A percentile compares a stretch with the other conserved stretches of the same genome.
Conservation (phyloP, 208 protist species). For the Crithidia brevicula region DNA sequence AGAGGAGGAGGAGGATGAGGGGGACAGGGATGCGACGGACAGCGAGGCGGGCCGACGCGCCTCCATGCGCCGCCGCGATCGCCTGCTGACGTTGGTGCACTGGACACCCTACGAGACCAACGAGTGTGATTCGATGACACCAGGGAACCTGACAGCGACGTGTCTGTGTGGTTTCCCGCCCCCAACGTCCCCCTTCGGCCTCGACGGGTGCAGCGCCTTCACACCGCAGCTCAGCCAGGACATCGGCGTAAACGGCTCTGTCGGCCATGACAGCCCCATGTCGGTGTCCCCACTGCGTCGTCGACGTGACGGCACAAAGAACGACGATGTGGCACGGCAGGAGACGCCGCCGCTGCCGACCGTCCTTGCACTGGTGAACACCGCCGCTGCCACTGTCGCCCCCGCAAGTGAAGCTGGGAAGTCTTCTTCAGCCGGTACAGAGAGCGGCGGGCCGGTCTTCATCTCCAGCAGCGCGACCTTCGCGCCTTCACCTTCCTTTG, state of each 20-base stretch:
- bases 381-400: not conserved
- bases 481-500: not conserved
- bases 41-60: not conserved
- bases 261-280: too few species aligned
- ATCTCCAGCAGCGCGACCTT: conserved; percentile 16
- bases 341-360: conserved; percentile 21
- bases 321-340: too few species aligned
- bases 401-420: not conserved
- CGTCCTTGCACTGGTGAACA: not conserved
- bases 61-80: conserved; percentile 16
- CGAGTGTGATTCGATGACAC: conserved; percentile 9
- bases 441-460: not conserved
- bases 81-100: not conserved
- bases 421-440: not conserved
- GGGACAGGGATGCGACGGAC: not conserved
- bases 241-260: too few species aligned
- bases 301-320: too few species aligned
- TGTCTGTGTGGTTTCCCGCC: conserved; percentile 23
- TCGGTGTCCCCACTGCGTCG: too few species aligned
- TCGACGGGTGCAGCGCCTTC: too few species aligned
- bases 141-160: not conserved
- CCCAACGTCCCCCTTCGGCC: not conserved
- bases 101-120: conserved; percentile 28
- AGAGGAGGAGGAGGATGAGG: not conserved
- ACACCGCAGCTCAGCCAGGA: too few species aligned